Evolutionary conservation across 768 basidiomycete genomes (phyloP), one percentile per base, ranked within the genome.

Genomic region (Suillus luteus): DNA sequence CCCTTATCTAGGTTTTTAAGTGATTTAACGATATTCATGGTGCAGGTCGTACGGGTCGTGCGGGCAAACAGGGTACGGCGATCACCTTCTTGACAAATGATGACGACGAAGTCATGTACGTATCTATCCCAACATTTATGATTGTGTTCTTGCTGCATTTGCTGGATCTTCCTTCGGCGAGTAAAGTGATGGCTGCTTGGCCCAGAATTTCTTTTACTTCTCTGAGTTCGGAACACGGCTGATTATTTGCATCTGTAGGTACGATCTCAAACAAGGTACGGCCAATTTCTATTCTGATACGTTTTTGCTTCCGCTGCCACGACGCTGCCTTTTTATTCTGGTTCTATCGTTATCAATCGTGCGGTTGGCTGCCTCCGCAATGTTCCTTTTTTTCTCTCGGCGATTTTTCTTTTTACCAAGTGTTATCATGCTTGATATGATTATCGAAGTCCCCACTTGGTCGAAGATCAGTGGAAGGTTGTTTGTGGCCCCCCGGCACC

Each of bases 1-100:
- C n/a, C 44, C 59, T 22, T 2, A 51, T 27, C 43, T 40, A n/a
- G 24, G 31, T 33, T 44, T 49, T 24, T 37, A 58, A 48, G 61
- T 55, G 41, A 65, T 67, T 51, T 59, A 57, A 63, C 44, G 40
- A 22, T 22, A 48, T 48, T 5, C n/a, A 55, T n/a, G 40, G 59
- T 51, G n/a, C 68, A 94, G 93, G 93, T 74, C 92, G 97, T 72
- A 99, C 97, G 57, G 97, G 97, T 71, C 93, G 97, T 78, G 97
- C 97, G 37, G 97, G 97, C 55, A 99, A 99, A 77, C 84, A 88
- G 74, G 97, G 97, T 43, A 85, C 86, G 0, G 86, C 97, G 43
- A 96, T 99, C 72, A 99, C 97, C 24, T 98, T 99, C 86, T 81
- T 99, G 66, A 91, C 90, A 49, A 94, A 97, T 74, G 93, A 96